These are phyloP conservation scores for Hypomyces perniciosus DNA, from an alignment of 2,329 filamentous ascomycete genomes.

Conservation along the genomic window DNA sequence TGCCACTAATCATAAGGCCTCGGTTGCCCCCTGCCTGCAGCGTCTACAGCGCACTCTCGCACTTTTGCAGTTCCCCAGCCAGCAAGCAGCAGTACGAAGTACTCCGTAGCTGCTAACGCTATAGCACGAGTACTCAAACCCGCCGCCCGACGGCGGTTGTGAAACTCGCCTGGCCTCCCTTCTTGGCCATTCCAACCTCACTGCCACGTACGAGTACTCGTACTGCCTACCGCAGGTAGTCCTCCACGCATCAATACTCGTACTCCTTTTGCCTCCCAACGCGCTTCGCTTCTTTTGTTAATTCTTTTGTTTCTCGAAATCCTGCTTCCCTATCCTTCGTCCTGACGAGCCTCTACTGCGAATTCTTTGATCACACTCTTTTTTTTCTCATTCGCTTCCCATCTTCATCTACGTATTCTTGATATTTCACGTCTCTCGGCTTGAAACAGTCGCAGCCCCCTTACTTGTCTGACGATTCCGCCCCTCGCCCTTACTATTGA, in stretches of 20 bases:
- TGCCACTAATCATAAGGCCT: slow-evolving; percentile 6
- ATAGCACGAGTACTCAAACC: neutral
- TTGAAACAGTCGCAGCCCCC: slow-evolving; percentile 11
- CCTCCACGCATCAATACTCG: slow-evolving; percentile 1
- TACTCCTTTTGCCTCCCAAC: slow-evolving; percentile 7
- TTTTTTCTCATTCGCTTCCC: neutral
- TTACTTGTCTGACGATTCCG: slow-evolving; percentile 6
- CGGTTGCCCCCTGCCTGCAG: neutral
- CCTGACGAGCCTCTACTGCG: neutral
- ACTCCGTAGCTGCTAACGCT: neutral
- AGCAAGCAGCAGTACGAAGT: too few species aligned
- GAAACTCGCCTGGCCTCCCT: neutral
- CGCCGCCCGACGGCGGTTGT: neutral
- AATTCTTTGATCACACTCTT: neutral
- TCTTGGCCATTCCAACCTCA: neutral
- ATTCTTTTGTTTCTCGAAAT: neutral
- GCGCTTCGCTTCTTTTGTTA: neutral
- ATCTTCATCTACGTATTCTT: neutral
- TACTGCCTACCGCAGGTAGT: neutral
- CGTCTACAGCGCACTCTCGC: neutral
- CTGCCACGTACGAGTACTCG: neutral
- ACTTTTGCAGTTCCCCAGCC: neutral
- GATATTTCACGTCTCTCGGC: slow-evolving; percentile 1
- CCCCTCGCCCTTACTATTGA: slow-evolving; percentile 6
- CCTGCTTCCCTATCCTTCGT: neutral